These are phyloP conservation scores for Alternaria angustiovoidea DNA, from an alignment of 2,329 filamentous ascomycete species.

Conservation along the genomic window DNA sequence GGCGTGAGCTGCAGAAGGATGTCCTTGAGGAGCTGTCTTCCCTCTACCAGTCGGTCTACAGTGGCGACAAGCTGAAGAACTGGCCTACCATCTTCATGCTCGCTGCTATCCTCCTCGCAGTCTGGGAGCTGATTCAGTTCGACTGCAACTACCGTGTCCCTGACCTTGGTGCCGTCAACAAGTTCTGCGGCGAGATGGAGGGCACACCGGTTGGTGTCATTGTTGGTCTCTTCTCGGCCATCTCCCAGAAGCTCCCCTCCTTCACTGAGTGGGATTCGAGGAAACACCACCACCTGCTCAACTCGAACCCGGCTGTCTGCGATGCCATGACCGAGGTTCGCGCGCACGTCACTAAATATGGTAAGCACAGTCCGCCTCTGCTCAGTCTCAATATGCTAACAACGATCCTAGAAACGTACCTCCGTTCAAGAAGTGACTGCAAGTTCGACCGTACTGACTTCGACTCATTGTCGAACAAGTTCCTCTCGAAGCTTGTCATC, in stretches of 20 bases:
- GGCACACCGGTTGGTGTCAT: slow-evolving; percentile 94
- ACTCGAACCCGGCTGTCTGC: slow-evolving; percentile 91
- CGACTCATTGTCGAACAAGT: slow-evolving; percentile 96
- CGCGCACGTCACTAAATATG: slow-evolving; percentile 90
- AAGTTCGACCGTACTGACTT: slow-evolving; percentile 93
- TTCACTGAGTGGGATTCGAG: slow-evolving; percentile 94
- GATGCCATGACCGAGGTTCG: slow-evolving; percentile 96
- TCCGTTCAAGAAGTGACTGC: slow-evolving; percentile 78
- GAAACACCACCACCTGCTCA: slow-evolving; percentile 88
- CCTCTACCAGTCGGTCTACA: slow-evolving; percentile 97
- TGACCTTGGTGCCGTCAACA: slow-evolving; percentile 82
- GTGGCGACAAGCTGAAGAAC: slow-evolving; percentile 95
- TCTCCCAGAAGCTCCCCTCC: slow-evolving; percentile 92
- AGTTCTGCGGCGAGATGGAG: slow-evolving; percentile 98
- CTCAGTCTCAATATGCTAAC: slow-evolving; percentile 52
- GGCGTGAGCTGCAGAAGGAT: slow-evolving; percentile 96
- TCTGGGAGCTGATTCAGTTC: slow-evolving; percentile 99
- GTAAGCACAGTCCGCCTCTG: slow-evolving; percentile 63
- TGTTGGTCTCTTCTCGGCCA: slow-evolving; percentile 95
- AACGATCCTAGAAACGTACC: slow-evolving; percentile 75
- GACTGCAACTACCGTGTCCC: slow-evolving; percentile 96
- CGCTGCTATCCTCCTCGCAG: slow-evolving; percentile 87
- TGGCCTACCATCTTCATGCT: slow-evolving; percentile 99
- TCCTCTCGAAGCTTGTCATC: slow-evolving; percentile 94
- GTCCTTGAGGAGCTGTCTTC: slow-evolving; percentile 91